These are phyloP conservation scores for Hypoxylon cercidicola DNA, from an alignment of 495 filamentous ascomycete genomes.

Conservation along the genomic window DNA sequence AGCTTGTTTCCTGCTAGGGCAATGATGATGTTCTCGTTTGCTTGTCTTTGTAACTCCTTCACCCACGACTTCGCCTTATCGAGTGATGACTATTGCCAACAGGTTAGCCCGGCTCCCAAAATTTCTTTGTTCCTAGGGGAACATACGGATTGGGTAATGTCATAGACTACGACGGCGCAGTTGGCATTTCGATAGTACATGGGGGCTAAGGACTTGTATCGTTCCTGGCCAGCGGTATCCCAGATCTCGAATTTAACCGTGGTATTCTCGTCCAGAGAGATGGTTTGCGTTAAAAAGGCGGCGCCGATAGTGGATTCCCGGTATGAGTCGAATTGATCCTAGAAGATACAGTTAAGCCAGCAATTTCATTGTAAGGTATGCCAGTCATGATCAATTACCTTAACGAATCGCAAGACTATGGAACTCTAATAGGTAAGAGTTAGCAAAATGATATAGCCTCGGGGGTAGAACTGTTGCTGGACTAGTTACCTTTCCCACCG, in stretches of 20 bases:
- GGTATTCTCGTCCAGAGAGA: conserved; percentile 94
- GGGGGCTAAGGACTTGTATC: conserved; percentile 97
- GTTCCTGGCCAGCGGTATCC: conserved; percentile 98
- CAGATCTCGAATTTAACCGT: conserved; percentile 99
- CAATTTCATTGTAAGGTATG: not conserved
- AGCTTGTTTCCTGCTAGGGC: conserved; percentile 97
- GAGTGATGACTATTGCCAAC: conserved; percentile 77
- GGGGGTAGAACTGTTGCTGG: not conserved
- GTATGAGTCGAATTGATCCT: conserved; percentile 99
- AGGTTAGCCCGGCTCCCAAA: conserved; percentile 17
- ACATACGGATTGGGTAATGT: conserved; percentile 97
- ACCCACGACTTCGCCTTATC: conserved; percentile 99
- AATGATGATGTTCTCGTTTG: conserved; percentile 99
- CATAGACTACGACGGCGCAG: conserved; percentile 98
- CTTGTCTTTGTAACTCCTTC: conserved; percentile 98
- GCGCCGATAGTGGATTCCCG: conserved; percentile 99
- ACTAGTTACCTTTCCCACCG: conserved; percentile 87
- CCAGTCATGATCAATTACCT: conserved; percentile 66
- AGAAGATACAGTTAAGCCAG: conserved; percentile 18
- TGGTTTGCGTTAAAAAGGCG: conserved; percentile 98
- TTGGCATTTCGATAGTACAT: conserved; percentile 99
- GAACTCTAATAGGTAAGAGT: conserved; percentile 76
- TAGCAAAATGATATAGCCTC: conserved; percentile 43
- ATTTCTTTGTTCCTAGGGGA: conserved; percentile 18
- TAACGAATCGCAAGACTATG: conserved; percentile 96